Evolutionary conservation across 805 yeast species (phyloP), one percentile per base, ranked within the genome.

Genomic region (Schizosaccharomyces cryophilus): DNA sequence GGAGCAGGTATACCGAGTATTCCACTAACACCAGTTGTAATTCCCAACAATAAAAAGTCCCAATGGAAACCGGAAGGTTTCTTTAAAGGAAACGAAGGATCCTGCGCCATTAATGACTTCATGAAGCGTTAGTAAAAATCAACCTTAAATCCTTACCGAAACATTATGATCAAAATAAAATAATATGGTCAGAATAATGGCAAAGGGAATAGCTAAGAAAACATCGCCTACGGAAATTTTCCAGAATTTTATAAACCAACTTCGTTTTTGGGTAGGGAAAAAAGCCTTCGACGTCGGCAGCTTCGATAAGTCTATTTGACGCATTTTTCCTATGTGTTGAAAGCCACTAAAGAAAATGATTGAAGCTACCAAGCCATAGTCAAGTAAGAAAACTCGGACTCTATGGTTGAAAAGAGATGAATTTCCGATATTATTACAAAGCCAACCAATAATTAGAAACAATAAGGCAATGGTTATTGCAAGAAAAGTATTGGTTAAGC

Each of bases 151-250:
- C 13, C 9, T 4, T 51, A 51, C 56, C 1, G 96, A 87, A 11
- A 90, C 94, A 64, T 90, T 93, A 71, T 90, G 98, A 71, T 90
- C 98, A 71, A 89, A 93, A 70, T 87, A 90, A 71, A 93, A 90
- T 59, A 90, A 73, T 60, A 84, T 77, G 0, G 97, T 87, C 55
- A 93, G 72, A 58, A 93, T 75, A 1, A 93, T 72, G 0, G 95
- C 97, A 76, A 90, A 93, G 0, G 98, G 98, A 6, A 93, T 69
- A 0, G 98, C 97, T 45, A 93, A 70, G 68, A 93, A 93, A 0
- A 90, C 82, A 65, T 88, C 81, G 1, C 82, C 82, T 1, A 83
- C 87, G 0, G 82, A 68, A 2, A 85, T 77, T 59, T 78, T 78
- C 93, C 93, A 85, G 68, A 85, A 85, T 62, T 83, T 79, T 15